phyloP scores from a whole-genome alignment of 495 filamentous ascomycete genomes.

The Neohortaea acidophila region DNA sequence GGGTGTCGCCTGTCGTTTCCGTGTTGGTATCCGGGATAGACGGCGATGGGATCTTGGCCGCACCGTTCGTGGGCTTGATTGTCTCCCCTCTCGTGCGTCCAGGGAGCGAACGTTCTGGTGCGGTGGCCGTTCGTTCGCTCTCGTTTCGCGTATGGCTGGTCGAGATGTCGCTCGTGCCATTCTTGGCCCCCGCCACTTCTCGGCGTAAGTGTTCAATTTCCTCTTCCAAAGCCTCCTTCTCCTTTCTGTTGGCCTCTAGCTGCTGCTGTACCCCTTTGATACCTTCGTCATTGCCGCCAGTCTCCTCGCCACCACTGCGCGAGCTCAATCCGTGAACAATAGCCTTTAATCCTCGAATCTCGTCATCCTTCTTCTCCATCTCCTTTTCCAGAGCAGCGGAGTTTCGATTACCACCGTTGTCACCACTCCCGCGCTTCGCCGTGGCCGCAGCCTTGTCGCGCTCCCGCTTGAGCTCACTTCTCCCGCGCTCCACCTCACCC shows the following conservation, averaged over 20 bases:
- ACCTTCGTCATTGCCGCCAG: conserved; percentile 28
- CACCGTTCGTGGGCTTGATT: not conserved
- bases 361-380: conserved; percentile 86
- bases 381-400: conserved; percentile 40
- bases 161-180: conserved; percentile 17
- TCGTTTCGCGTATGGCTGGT: conserved; percentile 32
- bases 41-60: not conserved
- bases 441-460: conserved; percentile 68
- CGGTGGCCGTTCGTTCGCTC: conserved; percentile 39
- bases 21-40: not conserved
- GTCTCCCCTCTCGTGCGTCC: not conserved
- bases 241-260: conserved; percentile 55
- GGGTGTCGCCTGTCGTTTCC: not conserved
- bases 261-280: conserved; percentile 39
- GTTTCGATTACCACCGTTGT: conserved; percentile 28
- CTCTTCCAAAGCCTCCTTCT: conserved; percentile 72
- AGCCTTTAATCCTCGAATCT: conserved; percentile 90
- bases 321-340: conserved; percentile 87
- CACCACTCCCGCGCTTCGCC: conserved; percentile 19
- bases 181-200: conserved; percentile 18
- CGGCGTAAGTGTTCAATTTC: conserved; percentile 53
- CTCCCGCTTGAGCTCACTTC: conserved; percentile 75
- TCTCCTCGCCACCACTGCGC: conserved; percentile 12
- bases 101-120: conserved; percentile 3
- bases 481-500: conserved; percentile 88